These are phyloP conservation scores for Baeospora myosura DNA, from an alignment of 1,284 basidiomycete genomes.

Conservation along the genomic window DNA sequence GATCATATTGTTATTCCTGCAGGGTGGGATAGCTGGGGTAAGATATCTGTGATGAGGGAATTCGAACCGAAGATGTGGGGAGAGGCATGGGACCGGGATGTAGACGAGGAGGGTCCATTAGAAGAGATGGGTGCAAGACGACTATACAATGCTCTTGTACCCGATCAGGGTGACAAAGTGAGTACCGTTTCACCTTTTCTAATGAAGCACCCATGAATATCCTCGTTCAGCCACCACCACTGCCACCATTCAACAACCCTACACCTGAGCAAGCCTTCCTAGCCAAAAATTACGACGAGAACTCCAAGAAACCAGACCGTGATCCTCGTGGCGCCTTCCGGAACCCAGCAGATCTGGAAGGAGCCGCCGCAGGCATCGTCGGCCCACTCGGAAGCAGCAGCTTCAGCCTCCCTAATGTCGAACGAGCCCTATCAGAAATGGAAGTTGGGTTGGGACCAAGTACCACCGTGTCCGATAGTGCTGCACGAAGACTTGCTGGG, in stretches of 20 bases:
- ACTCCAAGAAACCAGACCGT: constrained; percentile 79
- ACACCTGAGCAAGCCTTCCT: constrained; percentile 85
- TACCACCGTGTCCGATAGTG: constrained; percentile 22
- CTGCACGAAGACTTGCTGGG: constrained; percentile 26
- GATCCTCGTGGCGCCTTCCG: constrained; percentile 85
- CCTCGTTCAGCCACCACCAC: constrained; percentile 44
- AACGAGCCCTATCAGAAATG: constrained; percentile 80
- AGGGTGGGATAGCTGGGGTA: constrained; percentile 98
- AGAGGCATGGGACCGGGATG: constrained; percentile 75
- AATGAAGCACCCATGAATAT: constrained; percentile 7
- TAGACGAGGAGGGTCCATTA: constrained; percentile 37
- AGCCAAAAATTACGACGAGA: constrained; percentile 81
- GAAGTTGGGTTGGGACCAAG: constrained; percentile 48
- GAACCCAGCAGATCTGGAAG: constrained; percentile 52
- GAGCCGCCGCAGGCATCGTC: constrained; percentile 62
- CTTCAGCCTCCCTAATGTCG: constrained; percentile 78
- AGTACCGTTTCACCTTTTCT: constrained; percentile 13
- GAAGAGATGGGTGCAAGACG: constrained; percentile 46
- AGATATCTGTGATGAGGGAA: constrained; percentile 86
- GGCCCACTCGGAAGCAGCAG: constrained; percentile 83
- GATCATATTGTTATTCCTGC: constrained; percentile 88
- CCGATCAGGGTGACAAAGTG: constrained; percentile 68
- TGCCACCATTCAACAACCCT: constrained; percentile 71
- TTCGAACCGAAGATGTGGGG: constrained; percentile 82
- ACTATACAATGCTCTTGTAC: constrained; percentile 57